Conservation (phyloP, 345 rosid genomes). For the Punica granatum region DNA sequence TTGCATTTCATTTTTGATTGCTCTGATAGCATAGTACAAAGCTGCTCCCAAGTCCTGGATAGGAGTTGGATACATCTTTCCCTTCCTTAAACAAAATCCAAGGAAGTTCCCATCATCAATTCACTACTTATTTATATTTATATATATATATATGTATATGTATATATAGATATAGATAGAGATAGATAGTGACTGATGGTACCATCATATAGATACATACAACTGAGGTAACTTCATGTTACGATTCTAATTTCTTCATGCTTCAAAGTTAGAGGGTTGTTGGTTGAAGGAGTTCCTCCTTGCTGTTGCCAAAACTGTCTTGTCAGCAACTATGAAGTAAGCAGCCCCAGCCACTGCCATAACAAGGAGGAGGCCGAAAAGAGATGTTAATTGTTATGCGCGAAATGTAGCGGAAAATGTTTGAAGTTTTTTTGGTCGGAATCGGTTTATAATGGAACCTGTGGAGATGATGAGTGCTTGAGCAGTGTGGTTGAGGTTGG, state of each 20-base stretch:
- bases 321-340: slow-evolving; percentile 89
- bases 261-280: slow-evolving; percentile 16
- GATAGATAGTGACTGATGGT: neutral
- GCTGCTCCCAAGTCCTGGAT: neutral
- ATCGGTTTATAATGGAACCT: slow-evolving; percentile 17
- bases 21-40: neutral
- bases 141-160: too few relatives aligned
- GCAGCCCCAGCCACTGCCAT: slow-evolving; percentile 72
- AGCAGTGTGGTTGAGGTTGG: slow-evolving; percentile 79
- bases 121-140: neutral
- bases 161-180: too few relatives aligned
- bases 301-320: slow-evolving; percentile 79
- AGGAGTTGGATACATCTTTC: neutral
- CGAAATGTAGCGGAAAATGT: neutral
- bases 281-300: slow-evolving; percentile 62
- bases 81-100: neutral
- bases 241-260: slow-evolving; percentile 2
- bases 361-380: neutral
- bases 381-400: neutral
- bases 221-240: neutral
- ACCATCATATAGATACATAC: neutral
- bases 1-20: neutral
- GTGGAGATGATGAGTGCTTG: slow-evolving; percentile 89
- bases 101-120: neutral
- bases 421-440: neutral